phyloP scores from a whole-genome alignment of 1,284 basidiomycete genomes.

The Microstroma glucosiphilum region DNA sequence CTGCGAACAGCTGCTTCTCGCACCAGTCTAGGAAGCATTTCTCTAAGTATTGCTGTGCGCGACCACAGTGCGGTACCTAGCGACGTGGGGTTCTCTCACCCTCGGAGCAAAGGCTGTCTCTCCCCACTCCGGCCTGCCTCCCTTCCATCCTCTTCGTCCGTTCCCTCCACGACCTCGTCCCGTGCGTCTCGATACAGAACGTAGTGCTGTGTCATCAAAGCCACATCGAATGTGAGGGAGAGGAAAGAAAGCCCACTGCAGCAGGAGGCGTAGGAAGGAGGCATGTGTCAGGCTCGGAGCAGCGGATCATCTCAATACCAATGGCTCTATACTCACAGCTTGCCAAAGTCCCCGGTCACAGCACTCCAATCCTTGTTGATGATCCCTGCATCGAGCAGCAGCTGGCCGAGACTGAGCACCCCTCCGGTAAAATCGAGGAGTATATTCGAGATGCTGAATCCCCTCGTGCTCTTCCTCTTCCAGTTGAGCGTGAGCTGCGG shows the following conservation, averaged over 20 bases:
- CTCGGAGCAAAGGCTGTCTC: too few species aligned
- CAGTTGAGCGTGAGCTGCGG: slow-evolving; percentile 49
- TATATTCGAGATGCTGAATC: slow-evolving; percentile 52
- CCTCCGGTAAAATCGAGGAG: slow-evolving; percentile 51
- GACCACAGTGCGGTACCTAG: too few species aligned
- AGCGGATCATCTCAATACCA: neutral
- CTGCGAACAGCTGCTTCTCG: too few species aligned
- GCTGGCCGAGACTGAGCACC: slow-evolving; percentile 39
- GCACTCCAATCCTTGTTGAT: slow-evolving; percentile 39
- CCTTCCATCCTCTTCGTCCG: too few species aligned
- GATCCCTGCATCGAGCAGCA: slow-evolving; percentile 39
- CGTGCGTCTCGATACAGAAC: slow-evolving; percentile 34
- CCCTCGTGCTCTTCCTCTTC: slow-evolving; percentile 47
- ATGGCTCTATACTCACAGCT: slow-evolving; percentile 32
- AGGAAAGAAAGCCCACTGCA: slow-evolving; percentile 45
- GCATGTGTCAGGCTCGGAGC: slow-evolving; percentile 4
- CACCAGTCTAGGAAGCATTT: too few species aligned
- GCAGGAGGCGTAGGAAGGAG: neutral
- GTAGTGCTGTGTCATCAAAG: slow-evolving; percentile 52
- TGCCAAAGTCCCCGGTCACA: slow-evolving; percentile 45
- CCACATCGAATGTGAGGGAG: slow-evolving; percentile 50
- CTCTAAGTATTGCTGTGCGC: too few species aligned
- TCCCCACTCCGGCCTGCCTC: too few species aligned
- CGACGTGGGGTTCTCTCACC: too few species aligned
- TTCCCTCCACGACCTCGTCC: neutral